Evolutionary conservation across 495 filamentous ascomycete genomes (phyloP).

Genomic region (Glarea lozoyensis): DNA sequence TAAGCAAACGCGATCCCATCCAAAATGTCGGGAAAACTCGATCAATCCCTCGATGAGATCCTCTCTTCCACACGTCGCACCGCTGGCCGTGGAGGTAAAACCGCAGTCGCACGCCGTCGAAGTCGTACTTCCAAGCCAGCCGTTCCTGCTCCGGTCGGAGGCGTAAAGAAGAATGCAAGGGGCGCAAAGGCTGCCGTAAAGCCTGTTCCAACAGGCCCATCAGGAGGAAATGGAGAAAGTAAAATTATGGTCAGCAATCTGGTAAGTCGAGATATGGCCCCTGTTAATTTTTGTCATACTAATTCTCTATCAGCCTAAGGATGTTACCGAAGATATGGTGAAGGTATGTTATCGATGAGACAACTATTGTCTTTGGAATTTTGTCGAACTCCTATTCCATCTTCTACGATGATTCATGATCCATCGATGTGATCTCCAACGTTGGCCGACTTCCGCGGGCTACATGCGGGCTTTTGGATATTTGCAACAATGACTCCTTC

Average conservation of each 20-base stretch:
- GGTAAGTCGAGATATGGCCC: too few species aligned
- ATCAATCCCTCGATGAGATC: constrained; percentile 93
- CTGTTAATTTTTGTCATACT: too few species aligned
- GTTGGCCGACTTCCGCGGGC: constrained; percentile 9
- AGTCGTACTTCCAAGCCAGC: constrained; percentile 35
- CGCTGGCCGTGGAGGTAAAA: constrained; percentile 35
- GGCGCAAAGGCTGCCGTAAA: constrained; percentile 52
- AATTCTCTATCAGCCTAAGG: constrained; percentile 57
- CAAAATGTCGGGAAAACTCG: constrained; percentile 84
- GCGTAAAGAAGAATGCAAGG: constrained; percentile 74
- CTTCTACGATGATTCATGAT: constrained; percentile 13
- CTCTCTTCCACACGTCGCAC: constrained; percentile 57
- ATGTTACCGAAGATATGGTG: constrained; percentile 91
- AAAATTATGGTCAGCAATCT: constrained; percentile 98
- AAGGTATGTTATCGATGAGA: constrained; percentile 93
- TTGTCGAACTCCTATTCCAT: constrained; percentile 35
- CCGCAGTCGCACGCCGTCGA: constrained; percentile 41
- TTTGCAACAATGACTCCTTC: constrained; percentile 32
- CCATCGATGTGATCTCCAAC: constrained; percentile 14
- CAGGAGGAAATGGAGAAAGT: constrained; percentile 54
- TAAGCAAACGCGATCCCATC: constrained; percentile 20
- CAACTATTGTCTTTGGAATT: constrained; percentile 38
- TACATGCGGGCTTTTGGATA: constrained; percentile 6
- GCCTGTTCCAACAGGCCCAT: constrained; percentile 54
- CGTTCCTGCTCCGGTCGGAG: constrained; percentile 64